Evolutionary conservation across 345 rosid genomes (phyloP), one percentile per base, ranked within the genome.

Genomic region (Nasturtium officinale): DNA sequence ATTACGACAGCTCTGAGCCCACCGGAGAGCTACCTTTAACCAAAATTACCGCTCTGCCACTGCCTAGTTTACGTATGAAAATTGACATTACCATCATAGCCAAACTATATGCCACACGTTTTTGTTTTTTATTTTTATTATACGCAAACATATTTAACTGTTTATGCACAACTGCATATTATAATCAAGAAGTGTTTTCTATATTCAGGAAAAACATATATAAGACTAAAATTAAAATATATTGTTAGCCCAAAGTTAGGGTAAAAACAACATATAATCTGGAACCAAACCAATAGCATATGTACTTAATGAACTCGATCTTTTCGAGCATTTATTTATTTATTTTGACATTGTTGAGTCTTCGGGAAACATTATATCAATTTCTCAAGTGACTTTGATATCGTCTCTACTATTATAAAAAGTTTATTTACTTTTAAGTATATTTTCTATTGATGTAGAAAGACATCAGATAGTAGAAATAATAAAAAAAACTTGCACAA

Each of bases 11-110:
- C 71, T 28, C 17, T 50, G 42, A 65, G 51, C 5, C 37, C 18
- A 65, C 25, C 3, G 0, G 60, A 74, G 38, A 67, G 60, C 25
- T 66, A 37, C 56, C 0, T 60, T 48, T 63, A 65, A 17, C 72
- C 2, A 16, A 42, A 30, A 61, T 75, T 75, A 61, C 64, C 7
- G 40, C 50, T 61, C 3, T 75, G 69, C 68, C 67, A 67, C 45
- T 62, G 35, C 25, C 32, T 61, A 29, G 53, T 21, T 51, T 37
- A 51, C 60, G 52, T 16, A 4, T 70, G 12, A 7, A 59, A 47
- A 28, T 10, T 71, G 67, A 58, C 18, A 53, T 55, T 26, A 7
- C 26, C 25, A 52, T 32, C n/a, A n/a, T n/a, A 9, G 9, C 60
- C 13, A 29, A 55, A 55, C 38, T 29, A 55, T 29, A 29, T 17